Percentiles rank a stretch among this genome's conserved stretches.
Conservation (phyloP, 108 stramenopile species). For the Fragilaria crotonensis region DNA sequence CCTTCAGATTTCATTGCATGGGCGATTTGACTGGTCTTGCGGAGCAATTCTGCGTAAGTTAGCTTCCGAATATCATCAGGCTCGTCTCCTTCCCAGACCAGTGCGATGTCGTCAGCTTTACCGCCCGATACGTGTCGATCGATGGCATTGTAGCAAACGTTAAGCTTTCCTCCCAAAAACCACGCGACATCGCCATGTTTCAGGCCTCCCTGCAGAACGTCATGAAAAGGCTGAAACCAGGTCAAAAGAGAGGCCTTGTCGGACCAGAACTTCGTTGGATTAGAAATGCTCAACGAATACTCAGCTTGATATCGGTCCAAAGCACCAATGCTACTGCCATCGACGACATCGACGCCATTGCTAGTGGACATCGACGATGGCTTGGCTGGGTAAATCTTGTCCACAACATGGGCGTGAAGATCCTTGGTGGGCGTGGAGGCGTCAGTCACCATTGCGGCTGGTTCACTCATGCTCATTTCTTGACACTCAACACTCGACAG, state of each 20-base stretch:
- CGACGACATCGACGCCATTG: too few species aligned
- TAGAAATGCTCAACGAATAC: slow-evolving; percentile 43
- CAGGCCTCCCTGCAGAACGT: slow-evolving; percentile 40
- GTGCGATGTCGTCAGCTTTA: slow-evolving; percentile 60
- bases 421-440: background rate
- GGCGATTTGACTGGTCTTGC: slow-evolving; percentile 79
- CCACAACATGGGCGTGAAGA: background rate
- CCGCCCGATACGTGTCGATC: slow-evolving; percentile 62
- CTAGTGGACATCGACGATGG: too few species aligned
- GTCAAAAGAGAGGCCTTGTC: slow-evolving; percentile 52
- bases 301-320: slow-evolving; percentile 41
- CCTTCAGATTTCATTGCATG: slow-evolving; percentile 84
- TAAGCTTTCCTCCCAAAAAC: slow-evolving; percentile 81
- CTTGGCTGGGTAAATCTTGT: slow-evolving; percentile 19
- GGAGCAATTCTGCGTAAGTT: slow-evolving; percentile 68
- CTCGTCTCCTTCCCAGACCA: slow-evolving; percentile 82
- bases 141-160: slow-evolving; percentile 81
- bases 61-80: slow-evolving; percentile 56
- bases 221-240: slow-evolving; percentile 58
- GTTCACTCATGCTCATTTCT: too few species aligned
- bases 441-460: too few species aligned
- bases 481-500: too few species aligned
- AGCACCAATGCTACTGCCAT: slow-evolving; percentile 17
- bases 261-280: slow-evolving; percentile 59
- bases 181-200: slow-evolving; percentile 57